Evolutionary conservation across 2,329 filamentous ascomycete species (phyloP).

Genomic region (Penicillium sp.): DNA sequence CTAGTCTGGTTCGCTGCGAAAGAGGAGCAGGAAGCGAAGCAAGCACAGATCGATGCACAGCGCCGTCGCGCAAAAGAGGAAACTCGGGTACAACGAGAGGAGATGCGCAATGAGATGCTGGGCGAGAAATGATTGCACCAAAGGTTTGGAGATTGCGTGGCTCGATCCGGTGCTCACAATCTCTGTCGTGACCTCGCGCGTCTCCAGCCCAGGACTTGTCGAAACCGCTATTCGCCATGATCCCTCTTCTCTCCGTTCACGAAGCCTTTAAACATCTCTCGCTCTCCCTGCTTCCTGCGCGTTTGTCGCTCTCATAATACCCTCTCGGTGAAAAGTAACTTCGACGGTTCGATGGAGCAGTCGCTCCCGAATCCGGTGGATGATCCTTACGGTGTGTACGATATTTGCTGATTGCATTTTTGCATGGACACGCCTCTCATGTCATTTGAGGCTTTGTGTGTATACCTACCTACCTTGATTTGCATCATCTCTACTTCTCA

Average conservation of each 20-base stretch:
- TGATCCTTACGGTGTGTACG: constrained; percentile 21
- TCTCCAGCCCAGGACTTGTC: neutral
- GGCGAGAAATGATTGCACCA: constrained; percentile 30
- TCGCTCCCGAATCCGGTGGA: neutral
- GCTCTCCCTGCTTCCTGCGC: neutral
- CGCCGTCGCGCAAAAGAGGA: constrained; percentile 32
- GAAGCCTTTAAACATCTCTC: neutral
- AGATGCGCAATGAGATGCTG: constrained; percentile 41
- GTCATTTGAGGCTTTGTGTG: neutral
- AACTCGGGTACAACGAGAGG: constrained; percentile 34
- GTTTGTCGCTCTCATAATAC: neutral
- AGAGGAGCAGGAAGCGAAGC: constrained; percentile 35
- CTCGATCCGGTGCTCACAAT: neutral
- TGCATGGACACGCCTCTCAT: neutral
- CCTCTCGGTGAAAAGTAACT: neutral
- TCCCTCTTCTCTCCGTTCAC: neutral
- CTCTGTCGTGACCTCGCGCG: neutral
- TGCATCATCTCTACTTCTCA: neutral
- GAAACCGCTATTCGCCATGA: neutral
- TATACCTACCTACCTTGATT: neutral
- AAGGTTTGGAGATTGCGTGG: neutral
- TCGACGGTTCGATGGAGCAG: neutral
- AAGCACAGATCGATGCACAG: constrained; percentile 24
- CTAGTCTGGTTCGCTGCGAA: constrained; percentile 43
- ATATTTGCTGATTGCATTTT: constrained; percentile 5